Evolutionary conservation across 257 asterid genomes (phyloP).

Genomic region (Ilex aquifolium): DNA sequence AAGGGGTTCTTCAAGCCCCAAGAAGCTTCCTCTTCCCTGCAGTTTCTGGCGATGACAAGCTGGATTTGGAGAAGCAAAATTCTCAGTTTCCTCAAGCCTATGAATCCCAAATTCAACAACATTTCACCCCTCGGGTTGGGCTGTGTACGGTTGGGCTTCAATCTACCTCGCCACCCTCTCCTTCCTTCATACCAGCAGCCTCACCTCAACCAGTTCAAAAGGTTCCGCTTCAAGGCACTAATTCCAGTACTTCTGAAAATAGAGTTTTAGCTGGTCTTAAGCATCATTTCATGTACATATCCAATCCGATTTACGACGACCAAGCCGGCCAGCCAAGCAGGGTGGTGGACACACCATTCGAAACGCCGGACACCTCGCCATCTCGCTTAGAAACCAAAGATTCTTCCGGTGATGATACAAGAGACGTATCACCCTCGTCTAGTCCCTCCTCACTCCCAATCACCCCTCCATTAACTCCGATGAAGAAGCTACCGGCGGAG

Average conservation of each 20-base stretch:
- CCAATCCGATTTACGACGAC: slow-evolving; percentile 50
- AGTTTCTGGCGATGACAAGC: slow-evolving; percentile 1
- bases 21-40: slow-evolving; percentile 47
- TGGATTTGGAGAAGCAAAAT: slow-evolving; percentile 28
- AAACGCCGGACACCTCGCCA: slow-evolving; percentile 54
- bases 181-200: not conserved
- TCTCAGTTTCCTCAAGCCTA: not conserved
- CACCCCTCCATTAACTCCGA: slow-evolving; percentile 48
- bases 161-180: slow-evolving; percentile 15
- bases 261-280: slow-evolving; percentile 6
- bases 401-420: slow-evolving; percentile 5
- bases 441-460: slow-evolving; percentile 1
- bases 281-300: slow-evolving; percentile 34
- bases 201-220: slow-evolving; percentile 14
- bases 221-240: slow-evolving; percentile 9
- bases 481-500: slow-evolving; percentile 49
- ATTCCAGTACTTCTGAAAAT: not conserved
- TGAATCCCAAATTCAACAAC: slow-evolving; percentile 1
- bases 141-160: slow-evolving; percentile 1
- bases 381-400: slow-evolving; percentile 25
- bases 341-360: slow-evolving; percentile 39
- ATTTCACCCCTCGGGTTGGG: not conserved
- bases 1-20: slow-evolving; percentile 56
- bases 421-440: not conserved
- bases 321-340: slow-evolving; percentile 4